Conservation (phyloP, 495 filamentous ascomycete species). For the Penicillium canariense region DNA sequence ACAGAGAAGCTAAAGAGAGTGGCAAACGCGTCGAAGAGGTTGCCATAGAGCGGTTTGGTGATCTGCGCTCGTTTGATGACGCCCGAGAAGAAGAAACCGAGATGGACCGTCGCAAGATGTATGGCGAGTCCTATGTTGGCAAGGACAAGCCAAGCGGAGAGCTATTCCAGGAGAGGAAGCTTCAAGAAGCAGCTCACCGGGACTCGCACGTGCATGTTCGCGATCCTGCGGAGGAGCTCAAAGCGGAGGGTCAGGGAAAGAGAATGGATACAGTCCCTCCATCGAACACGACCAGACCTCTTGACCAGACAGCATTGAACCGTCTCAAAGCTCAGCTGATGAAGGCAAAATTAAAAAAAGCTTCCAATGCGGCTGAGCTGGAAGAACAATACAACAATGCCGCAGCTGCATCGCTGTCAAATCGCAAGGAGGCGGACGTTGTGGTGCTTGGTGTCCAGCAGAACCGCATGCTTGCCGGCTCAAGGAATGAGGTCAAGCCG, state of each 20-base stretch:
- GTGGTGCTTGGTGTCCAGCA: constrained; percentile 86
- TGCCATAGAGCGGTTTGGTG: constrained; percentile 77
- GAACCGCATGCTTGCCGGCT: constrained; percentile 77
- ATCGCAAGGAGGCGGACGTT: constrained; percentile 59
- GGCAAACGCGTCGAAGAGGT: constrained; percentile 72
- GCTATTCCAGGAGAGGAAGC: constrained; percentile 72
- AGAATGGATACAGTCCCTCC: constrained; percentile 42
- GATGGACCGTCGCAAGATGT: constrained; percentile 76
- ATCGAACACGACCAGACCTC: constrained; percentile 39
- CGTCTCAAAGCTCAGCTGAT: constrained; percentile 87
- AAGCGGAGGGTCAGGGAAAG: constrained; percentile 39
- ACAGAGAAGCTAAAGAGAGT: constrained; percentile 72
- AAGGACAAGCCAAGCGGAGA: constrained; percentile 90
- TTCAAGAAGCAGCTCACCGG: constrained; percentile 46
- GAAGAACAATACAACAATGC: constrained; percentile 74
- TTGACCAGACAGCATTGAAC: constrained; percentile 81
- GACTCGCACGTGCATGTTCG: constrained; percentile 29
- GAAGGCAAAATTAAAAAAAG: constrained; percentile 82
- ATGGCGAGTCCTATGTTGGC: constrained; percentile 81
- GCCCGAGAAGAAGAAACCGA: constrained; percentile 94
- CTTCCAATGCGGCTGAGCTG: constrained; percentile 71
- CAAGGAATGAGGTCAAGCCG: constrained; percentile 69
- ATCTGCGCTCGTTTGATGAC: constrained; percentile 83
- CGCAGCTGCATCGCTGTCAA: constrained; percentile 59
- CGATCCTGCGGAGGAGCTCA: constrained; percentile 44